phyloP scores from a whole-genome alignment of 2,329 filamentous ascomycete genomes.

The Calonectria pseudoreteaudii region DNA sequence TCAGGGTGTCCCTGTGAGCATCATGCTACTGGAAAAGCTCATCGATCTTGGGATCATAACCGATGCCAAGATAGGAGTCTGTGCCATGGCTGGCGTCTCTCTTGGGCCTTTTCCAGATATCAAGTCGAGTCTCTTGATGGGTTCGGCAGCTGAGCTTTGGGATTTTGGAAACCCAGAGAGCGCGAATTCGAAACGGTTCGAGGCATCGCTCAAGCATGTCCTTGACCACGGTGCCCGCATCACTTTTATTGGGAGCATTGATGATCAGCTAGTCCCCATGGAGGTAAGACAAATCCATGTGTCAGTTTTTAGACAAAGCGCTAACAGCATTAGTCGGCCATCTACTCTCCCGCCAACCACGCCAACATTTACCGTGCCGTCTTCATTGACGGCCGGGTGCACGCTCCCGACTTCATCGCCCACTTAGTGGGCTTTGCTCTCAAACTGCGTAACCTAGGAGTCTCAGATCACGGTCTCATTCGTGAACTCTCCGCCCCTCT shows the following conservation, averaged over 20 bases:
- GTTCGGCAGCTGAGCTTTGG: slow-evolving; percentile 93
- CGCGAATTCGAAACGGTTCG: slow-evolving; percentile 84
- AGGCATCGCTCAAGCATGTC: slow-evolving; percentile 78
- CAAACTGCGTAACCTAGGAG: slow-evolving; percentile 92
- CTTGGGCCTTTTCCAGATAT: slow-evolving; percentile 94
- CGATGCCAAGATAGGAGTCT: slow-evolving; percentile 83
- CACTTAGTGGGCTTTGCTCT: slow-evolving; percentile 93
- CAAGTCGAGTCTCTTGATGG: slow-evolving; percentile 88
- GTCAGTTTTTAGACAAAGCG: neutral
- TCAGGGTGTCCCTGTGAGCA: slow-evolving; percentile 92
- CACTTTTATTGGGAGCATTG: slow-evolving; percentile 92
- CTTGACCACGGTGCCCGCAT: slow-evolving; percentile 85
- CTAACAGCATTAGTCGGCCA: slow-evolving; percentile 72
- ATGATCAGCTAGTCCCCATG: slow-evolving; percentile 94
- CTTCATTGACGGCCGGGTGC: slow-evolving; percentile 92
- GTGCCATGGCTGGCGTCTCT: slow-evolving; percentile 91
- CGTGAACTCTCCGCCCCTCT: slow-evolving; percentile 89
- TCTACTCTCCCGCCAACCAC: slow-evolving; percentile 86
- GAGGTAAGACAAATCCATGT: slow-evolving; percentile 69
- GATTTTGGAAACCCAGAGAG: slow-evolving; percentile 89
- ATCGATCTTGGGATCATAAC: slow-evolving; percentile 90
- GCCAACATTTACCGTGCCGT: slow-evolving; percentile 96
- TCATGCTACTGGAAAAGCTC: slow-evolving; percentile 93
- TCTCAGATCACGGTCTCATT: slow-evolving; percentile 93
- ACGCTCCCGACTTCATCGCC: slow-evolving; percentile 93